Base-by-base conservation (phyloP, 2,329 filamentous ascomycete genomes). In the Xylaria hypoxylon region DNA sequence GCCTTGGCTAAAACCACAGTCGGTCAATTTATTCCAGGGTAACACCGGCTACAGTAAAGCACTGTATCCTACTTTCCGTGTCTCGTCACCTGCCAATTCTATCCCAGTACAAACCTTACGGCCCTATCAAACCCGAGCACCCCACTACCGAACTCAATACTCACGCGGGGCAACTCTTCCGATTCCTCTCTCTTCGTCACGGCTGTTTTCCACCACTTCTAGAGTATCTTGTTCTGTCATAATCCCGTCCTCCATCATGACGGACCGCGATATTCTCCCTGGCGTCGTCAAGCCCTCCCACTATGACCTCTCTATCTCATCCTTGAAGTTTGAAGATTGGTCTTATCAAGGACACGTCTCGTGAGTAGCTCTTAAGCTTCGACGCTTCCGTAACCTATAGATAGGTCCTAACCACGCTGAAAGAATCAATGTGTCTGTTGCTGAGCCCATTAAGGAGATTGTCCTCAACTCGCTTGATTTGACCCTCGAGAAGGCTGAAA, bases 381-480 rank as follows among this genome's bases (percentile, higher is more conserved):
- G n/a, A 5, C 47, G 15, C 45, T 26, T 48, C 7, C 4, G 15
- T 28, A 3, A 44, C 33, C 33, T 48, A 45, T 15, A 13, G 13
- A n/a, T 56, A 38, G 31, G 42, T 19, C 15, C 62, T 61, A 55
- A 68, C 33, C 26, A 17, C 28, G 2, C 17, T 5, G 17, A 51
- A 70, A 91, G 88, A 71, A 96, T 99, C 78, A 87, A 91, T 72
- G 85, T 90, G 65, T 88, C 91, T 65, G 85, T 98, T 78, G 85
- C 86, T 71, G 88, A 90, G 77, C 82, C 89, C 38, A 91, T 91
- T 71, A 92, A 87, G 75, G 87, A 93, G 72, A 89, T 99, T 68
- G 88, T 92, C 47, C 83, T 98, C 79, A 99, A 99, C 80, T 85
- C 92, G 48, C 88, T 96, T 75, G 90, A 97, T 78, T 86, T 99